These are phyloP conservation scores for Panellus pusillus DNA, from an alignment of 768 basidiomycete species.

Conservation along the genomic window DNA sequence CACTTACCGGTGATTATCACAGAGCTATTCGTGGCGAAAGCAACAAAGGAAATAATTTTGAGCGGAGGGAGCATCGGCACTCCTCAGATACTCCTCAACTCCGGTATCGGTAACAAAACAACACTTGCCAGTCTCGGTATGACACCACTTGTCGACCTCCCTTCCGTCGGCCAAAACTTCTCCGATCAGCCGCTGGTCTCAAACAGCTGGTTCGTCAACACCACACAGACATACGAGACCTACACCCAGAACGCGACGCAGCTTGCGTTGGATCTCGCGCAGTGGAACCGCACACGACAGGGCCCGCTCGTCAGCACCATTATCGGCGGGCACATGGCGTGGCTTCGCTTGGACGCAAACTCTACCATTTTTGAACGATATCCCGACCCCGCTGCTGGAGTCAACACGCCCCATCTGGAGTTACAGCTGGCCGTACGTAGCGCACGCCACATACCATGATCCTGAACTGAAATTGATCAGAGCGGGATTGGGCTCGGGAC, in stretches of 20 bases:
- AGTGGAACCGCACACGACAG: constrained; percentile 25
- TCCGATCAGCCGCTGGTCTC: constrained; percentile 26
- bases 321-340: constrained; percentile 20
- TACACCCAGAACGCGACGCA: constrained; percentile 22
- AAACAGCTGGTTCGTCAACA: constrained; percentile 25
- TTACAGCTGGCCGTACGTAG: constrained; percentile 16
- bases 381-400: constrained; percentile 27
- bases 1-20: neutral
- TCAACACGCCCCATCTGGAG: constrained; percentile 27
- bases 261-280: constrained; percentile 4
- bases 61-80: too few species aligned
- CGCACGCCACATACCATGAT: too few species aligned
- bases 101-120: constrained; percentile 30
- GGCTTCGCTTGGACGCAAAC: constrained; percentile 19
- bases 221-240: constrained; percentile 12
- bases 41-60: constrained; percentile 33
- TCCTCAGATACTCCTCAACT: too few species aligned
- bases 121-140: constrained; percentile 19
- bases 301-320: constrained; percentile 28
- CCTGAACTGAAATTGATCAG: too few species aligned
- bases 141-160: constrained; percentile 22
- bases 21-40: constrained; percentile 18
- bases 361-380: constrained; percentile 10
- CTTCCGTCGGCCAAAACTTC: constrained; percentile 29
- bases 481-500: constrained; percentile 9